phyloP scores from a whole-genome alignment of 495 filamentous ascomycete genomes.

The Jackrogersella multiformis region DNA sequence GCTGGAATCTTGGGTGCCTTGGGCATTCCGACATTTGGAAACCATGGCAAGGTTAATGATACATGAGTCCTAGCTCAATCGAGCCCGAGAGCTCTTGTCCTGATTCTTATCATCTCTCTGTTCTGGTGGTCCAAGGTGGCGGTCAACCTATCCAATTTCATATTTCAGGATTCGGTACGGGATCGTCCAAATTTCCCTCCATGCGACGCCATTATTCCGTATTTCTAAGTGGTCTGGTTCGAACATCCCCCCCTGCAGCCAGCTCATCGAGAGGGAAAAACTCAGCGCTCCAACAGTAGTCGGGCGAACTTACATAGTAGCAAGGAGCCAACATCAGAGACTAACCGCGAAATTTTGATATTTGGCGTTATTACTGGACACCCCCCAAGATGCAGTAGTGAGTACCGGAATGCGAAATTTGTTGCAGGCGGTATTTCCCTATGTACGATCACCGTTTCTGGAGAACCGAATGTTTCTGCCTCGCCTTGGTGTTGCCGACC shows the following conservation, averaged over 20 bases:
- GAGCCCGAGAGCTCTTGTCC: conserved; percentile 23
- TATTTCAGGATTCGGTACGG: conserved; percentile 20
- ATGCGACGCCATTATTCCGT: conserved; percentile 20
- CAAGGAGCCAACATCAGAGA: conserved; percentile 12
- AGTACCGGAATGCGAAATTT: neutral
- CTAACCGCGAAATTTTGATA: conserved; percentile 10
- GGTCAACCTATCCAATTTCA: conserved; percentile 28
- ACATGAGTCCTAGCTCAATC: conserved; percentile 23
- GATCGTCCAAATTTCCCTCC: conserved; percentile 25
- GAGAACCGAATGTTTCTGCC: conserved; percentile 17
- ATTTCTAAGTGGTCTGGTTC: conserved; percentile 19
- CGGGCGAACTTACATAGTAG: conserved; percentile 30
- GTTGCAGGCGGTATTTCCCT: conserved; percentile 16
- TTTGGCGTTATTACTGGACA: conserved; percentile 16
- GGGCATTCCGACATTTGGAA: conserved; percentile 20
- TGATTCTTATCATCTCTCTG: conserved; percentile 14
- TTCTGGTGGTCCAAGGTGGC: conserved; percentile 25
- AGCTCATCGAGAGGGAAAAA: conserved; percentile 26
- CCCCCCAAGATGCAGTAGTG: conserved; percentile 14
- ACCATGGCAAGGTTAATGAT: conserved; percentile 15
- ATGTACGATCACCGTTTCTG: conserved; percentile 5
- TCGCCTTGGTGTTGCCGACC: conserved; percentile 25
- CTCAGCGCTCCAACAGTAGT: conserved; percentile 11
- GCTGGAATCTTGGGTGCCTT: conserved; percentile 23
- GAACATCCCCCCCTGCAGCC: conserved; percentile 15